phyloP scores from a whole-genome alignment of 257 asterid genomes.

The Primulina eburnea region DNA sequence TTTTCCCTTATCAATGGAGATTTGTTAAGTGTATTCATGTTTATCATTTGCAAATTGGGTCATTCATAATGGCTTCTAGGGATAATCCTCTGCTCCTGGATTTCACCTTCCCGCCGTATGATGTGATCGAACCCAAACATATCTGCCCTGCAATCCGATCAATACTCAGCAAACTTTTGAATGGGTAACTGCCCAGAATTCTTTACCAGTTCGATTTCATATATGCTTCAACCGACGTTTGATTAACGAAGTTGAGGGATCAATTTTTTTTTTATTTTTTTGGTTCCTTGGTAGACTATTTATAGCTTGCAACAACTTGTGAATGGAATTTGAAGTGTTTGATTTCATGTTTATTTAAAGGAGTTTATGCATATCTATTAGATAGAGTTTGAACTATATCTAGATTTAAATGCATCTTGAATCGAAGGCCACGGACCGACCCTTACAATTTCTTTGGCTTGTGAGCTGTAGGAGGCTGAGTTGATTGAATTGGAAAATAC shows the following conservation, averaged over 20 bases:
- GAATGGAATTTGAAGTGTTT: neutral
- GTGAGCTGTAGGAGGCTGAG: constrained; percentile 42
- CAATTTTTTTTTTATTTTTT: neutral
- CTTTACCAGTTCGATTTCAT: neutral
- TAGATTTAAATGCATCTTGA: too few relatives aligned
- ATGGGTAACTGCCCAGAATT: constrained; percentile 8
- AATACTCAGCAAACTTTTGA: constrained; percentile 49
- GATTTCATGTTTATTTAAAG: neutral
- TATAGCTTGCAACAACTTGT: too few relatives aligned
- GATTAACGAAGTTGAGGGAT: neutral
- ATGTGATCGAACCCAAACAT: constrained; percentile 52
- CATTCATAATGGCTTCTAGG: constrained; percentile 14
- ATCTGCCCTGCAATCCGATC: constrained; percentile 64
- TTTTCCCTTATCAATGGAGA: too few relatives aligned
- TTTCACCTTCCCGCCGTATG: constrained; percentile 72
- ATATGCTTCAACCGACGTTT: neutral
- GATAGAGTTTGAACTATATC: too few relatives aligned
- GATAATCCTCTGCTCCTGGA: constrained; percentile 59
- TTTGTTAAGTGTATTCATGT: too few relatives aligned
- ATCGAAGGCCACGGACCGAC: too few relatives aligned
- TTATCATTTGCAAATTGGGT: too few relatives aligned
- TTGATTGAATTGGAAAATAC: constrained; percentile 60
- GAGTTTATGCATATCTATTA: too few relatives aligned
- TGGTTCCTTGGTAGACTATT: too few relatives aligned
- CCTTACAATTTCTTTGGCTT: neutral